These are phyloP conservation scores for Aspergillus sp. DNA, from an alignment of 2,329 filamentous ascomycete genomes.

Conservation along the genomic window DNA sequence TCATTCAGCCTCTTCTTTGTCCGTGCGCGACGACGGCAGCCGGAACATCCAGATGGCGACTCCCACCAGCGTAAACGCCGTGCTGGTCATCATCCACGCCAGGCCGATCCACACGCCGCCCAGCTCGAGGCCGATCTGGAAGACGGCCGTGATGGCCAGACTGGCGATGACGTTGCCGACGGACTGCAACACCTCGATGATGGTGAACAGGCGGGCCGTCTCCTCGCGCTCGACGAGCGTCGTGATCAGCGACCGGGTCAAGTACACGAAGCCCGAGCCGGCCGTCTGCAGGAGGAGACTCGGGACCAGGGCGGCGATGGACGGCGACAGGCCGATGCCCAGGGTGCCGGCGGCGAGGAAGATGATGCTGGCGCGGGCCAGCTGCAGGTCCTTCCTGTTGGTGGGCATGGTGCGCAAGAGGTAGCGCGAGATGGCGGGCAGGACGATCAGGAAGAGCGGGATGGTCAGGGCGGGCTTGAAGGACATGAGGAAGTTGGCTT, in stretches of 20 bases:
- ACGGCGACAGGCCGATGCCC: conserved; percentile 46
- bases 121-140: conserved; percentile 47
- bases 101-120: conserved; percentile 50
- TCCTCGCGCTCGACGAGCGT: conserved; percentile 49
- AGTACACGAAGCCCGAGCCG: conserved; percentile 48
- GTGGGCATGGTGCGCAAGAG: conserved; percentile 36
- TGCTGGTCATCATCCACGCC: conserved; percentile 44
- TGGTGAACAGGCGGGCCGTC: conserved; percentile 49
- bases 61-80: conserved; percentile 32
- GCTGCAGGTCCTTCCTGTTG: conserved; percentile 46
- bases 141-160: conserved; percentile 45
- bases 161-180: conserved; percentile 49
- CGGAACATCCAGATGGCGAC: conserved; percentile 27
- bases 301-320: conserved; percentile 42
- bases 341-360: conserved; percentile 46
- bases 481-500: conserved; percentile 44
- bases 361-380: conserved; percentile 47
- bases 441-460: conserved; percentile 45
- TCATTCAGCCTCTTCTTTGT: conserved; percentile 1
- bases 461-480: conserved; percentile 50
- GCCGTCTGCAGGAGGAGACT: conserved; percentile 49
- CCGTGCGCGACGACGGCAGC: conserved; percentile 14
- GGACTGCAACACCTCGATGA: conserved; percentile 50
- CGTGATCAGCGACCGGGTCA: conserved; percentile 49
- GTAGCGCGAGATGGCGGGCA: conserved; percentile 43